Base-by-base conservation (phyloP, 2,329 filamentous ascomycete species). In the Ascochyta fabae region DNA sequence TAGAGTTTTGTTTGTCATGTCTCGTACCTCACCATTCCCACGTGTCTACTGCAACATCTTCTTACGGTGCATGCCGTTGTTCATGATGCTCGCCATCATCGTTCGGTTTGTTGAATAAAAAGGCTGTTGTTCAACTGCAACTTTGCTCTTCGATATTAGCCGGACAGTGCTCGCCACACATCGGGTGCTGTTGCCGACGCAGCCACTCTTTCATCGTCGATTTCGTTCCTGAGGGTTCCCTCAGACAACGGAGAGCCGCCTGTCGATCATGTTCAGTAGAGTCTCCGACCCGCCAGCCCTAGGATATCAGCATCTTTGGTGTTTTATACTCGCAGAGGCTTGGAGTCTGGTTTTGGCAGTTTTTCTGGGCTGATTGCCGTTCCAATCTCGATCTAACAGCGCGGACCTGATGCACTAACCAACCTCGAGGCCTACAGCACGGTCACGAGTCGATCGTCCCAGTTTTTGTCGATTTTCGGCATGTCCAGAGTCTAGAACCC, bases 371-470 rank as follows among this genome's bases (percentile, higher is more conserved):
- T 29, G 43, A 51, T 51, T 43, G 31, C 33, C 53, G 42, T 40
- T 23, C 10, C 13, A 38, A 51, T 56, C 42, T 51, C 53, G 53
- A 56, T 51, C 53, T 56, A 47, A 42, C 47, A 56, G 42, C 47
- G 33, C 38, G 36, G 42, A 42, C 36, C 24, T 36, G n/a, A 39
- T 43, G 43, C 53, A 56, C 53, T 56, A 56, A 56, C 48, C 47
- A 43, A 22, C 47, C 36, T 22, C 34, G 47, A 48, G 42, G n/a
- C 8, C 31, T 34, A 29, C 44, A 48, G 44, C 13, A 19, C 12
- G 27, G 50, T 56, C 53, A 51, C 53, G 47, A 33, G 53, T 51
- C 43, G 36, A 48, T 56, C 38, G 33, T 51, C 33, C 47, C 42
- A 39, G 36, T 51, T 56, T 49, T 55, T 16, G n/a, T 44, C 26